Evolutionary conservation across 164 flowering plant genomes (phyloP).

Genomic region (Platanus orientalis): DNA sequence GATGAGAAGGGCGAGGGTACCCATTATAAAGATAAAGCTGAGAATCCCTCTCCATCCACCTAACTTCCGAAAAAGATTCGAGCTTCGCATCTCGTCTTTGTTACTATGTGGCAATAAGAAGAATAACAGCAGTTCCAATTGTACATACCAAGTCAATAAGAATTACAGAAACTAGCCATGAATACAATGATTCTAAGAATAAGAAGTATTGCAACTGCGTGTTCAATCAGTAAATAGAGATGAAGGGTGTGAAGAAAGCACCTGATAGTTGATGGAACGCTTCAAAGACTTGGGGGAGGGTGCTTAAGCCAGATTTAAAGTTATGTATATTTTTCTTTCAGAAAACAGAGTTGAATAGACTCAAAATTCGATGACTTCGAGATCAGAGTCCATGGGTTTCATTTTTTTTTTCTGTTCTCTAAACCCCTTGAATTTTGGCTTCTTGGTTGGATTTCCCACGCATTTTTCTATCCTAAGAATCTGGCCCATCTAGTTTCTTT

Average conservation of each 20-base stretch:
- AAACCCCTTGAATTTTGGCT: background rate
- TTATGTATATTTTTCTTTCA: too few species aligned
- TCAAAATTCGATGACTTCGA: slow-evolving; percentile 8
- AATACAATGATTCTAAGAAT: background rate
- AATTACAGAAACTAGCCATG: background rate
- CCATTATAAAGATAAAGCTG: slow-evolving; percentile 30
- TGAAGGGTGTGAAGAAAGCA: too few species aligned
- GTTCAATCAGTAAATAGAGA: too few species aligned
- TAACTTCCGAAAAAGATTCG: slow-evolving; percentile 19
- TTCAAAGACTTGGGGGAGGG: too few species aligned
- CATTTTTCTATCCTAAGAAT: too few species aligned
- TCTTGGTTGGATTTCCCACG: slow-evolving; percentile 5
- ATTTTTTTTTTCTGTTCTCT: background rate
- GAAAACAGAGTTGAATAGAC: too few species aligned
- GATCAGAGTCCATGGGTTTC: slow-evolving; percentile 12
- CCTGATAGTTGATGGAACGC: too few species aligned
- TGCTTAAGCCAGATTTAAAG: too few species aligned
- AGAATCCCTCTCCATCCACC: slow-evolving; percentile 29
- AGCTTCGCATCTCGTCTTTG: slow-evolving; percentile 15
- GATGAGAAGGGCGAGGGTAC: slow-evolving; percentile 32
- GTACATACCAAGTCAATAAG: background rate
- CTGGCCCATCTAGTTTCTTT: too few species aligned
- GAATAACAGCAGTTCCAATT: background rate
- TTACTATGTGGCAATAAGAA: background rate
- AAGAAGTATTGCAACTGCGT: too few species aligned